Percentiles rank a stretch among this genome's conserved stretches.
Evolutionary conservation across 768 basidiomycete species (phyloP).

Genomic region (Plicaturopsis crispa): DNA sequence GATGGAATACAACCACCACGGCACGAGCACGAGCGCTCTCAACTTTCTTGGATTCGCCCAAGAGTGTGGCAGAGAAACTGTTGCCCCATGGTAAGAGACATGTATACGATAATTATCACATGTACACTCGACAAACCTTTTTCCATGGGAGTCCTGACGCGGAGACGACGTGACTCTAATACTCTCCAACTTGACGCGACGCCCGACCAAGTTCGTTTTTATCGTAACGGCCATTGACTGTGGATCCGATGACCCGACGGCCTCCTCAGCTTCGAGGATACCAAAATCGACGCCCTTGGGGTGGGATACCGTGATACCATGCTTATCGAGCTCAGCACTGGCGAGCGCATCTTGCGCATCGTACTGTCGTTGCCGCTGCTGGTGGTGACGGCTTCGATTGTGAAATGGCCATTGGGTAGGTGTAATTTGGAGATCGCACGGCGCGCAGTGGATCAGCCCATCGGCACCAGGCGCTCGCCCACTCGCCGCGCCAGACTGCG

Average conservation of each 20-base stretch:
- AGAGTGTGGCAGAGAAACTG: neutral
- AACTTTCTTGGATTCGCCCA: neutral
- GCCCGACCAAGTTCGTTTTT: neutral
- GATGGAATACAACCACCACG: neutral
- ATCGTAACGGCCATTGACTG: neutral
- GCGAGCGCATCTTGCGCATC: neutral
- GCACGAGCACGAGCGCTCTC: neutral
- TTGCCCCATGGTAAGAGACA: neutral
- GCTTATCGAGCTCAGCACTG: neutral
- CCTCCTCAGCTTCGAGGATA: neutral
- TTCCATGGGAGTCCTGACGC: neutral
- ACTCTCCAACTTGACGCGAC: neutral
- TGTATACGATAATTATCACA: neutral
- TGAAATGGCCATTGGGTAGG: neutral
- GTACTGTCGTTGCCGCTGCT: neutral
- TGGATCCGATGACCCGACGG: neutral
- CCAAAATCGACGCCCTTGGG: slow-evolving; percentile 1
- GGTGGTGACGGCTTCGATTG: neutral
- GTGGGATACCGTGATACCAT: slow-evolving; percentile 2
- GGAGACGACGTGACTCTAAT: neutral
- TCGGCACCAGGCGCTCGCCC: no score
- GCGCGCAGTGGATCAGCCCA: neutral
- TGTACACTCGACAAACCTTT: neutral
- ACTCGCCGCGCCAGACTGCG: neutral
- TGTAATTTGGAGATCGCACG: neutral